Evolutionary conservation across 441 rosid species (phyloP).

Genomic region (Erodium texanum): DNA sequence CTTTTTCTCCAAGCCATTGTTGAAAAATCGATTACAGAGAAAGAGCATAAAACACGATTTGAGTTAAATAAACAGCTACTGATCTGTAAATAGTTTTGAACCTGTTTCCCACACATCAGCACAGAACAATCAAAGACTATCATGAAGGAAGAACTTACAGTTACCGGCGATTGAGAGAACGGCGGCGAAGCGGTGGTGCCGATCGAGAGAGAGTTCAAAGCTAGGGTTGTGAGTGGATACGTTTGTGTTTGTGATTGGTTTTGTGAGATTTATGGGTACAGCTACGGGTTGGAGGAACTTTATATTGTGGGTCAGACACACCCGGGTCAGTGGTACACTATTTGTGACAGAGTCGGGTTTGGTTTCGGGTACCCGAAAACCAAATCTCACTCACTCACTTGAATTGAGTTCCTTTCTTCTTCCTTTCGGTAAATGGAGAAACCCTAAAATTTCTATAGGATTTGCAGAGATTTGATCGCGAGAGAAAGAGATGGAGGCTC

Average conservation of each 20-base stretch:
- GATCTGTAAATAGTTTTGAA: background rate
- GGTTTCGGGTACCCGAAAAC: background rate
- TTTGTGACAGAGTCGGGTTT: too few relatives aligned
- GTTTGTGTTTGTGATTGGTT: background rate
- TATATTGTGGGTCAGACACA: background rate
- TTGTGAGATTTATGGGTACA: background rate
- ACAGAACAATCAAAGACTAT: background rate
- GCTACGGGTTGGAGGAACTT: background rate
- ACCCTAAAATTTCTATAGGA: background rate
- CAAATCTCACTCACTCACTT: background rate
- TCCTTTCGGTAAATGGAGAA: background rate
- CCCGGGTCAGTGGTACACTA: background rate
- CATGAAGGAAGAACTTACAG: background rate
- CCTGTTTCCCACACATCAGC: background rate
- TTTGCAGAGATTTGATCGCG: background rate
- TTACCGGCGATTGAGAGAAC: background rate
- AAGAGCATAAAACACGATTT: background rate
- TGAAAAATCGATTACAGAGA: background rate
- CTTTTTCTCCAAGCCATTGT: background rate
- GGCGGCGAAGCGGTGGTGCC: background rate
- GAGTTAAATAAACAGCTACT: background rate
- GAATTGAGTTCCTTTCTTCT: background rate
- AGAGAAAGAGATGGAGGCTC: conserved; percentile 33
- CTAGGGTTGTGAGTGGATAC: conserved; percentile 1
- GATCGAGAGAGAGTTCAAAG: background rate